Evolutionary conservation across 2,329 filamentous ascomycete genomes (phyloP).

Genomic region (Rhinocladiella similis): DNA sequence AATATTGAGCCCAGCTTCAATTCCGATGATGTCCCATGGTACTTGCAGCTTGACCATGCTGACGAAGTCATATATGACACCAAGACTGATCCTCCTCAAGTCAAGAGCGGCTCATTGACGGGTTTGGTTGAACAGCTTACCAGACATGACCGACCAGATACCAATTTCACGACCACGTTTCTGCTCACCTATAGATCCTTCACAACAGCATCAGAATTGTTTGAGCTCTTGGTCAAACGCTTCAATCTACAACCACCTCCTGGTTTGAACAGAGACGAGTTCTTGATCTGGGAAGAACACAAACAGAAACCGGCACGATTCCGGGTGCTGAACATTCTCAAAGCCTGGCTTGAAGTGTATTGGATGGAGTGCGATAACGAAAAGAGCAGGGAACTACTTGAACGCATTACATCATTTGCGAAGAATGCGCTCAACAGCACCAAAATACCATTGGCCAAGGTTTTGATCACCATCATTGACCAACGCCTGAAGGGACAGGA

Average conservation of each 20-base stretch:
- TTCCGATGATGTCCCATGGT: conserved; percentile 78
- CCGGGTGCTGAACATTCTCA: conserved; percentile 94
- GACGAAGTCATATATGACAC: conserved; percentile 85
- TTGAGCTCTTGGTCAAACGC: conserved; percentile 85
- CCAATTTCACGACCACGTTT: conserved; percentile 96
- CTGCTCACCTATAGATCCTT: conserved; percentile 95
- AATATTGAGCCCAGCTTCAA: conserved; percentile 38
- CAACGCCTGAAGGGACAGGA: conserved; percentile 88
- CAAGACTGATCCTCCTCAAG: conserved; percentile 71
- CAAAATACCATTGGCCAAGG: conserved; percentile 83
- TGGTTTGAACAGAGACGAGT: conserved; percentile 72
- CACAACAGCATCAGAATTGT: conserved; percentile 84
- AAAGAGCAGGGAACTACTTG: conserved; percentile 78
- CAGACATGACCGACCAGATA: conserved; percentile 91
- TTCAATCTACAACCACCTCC: conserved; percentile 92
- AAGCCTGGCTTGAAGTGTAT: conserved; percentile 97
- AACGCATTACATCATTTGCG: conserved; percentile 86
- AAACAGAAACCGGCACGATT: conserved; percentile 97
- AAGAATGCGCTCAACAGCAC: conserved; percentile 90
- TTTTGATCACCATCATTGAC: conserved; percentile 82
- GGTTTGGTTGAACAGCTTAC: conserved; percentile 94
- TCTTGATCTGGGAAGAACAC: conserved; percentile 83
- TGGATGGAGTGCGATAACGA: conserved; percentile 97
- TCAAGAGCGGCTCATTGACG: conserved; percentile 86
- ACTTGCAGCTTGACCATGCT: conserved; percentile 82